Conservation (phyloP, 148 eudicot genomes). For the Tetragonia tetragonoides region DNA sequence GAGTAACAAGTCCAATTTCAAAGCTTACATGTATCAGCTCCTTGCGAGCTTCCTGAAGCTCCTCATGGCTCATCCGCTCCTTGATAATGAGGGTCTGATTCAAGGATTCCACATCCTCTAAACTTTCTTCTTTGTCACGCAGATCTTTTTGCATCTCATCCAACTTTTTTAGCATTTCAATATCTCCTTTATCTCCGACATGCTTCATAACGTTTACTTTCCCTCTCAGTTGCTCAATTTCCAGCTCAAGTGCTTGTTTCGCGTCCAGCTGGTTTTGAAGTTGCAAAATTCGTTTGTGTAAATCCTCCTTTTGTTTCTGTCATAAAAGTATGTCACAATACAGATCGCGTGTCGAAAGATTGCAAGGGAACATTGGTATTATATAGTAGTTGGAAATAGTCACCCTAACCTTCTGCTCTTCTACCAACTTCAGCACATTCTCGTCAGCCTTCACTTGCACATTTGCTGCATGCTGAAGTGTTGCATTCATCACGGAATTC, state of each 20-base stretch:
- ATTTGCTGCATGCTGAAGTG: slow-evolving; percentile 61
- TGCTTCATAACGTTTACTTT: slow-evolving; percentile 70
- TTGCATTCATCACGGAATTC: slow-evolving; percentile 62
- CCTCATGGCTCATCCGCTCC: slow-evolving; percentile 85
- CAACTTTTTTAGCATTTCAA: slow-evolving; percentile 66
- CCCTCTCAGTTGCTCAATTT: slow-evolving; percentile 75
- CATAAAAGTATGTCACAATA: neutral
- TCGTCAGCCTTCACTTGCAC: slow-evolving; percentile 79
- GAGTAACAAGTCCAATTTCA: neutral
- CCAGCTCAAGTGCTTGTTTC: slow-evolving; percentile 81
- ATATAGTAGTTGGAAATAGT: slow-evolving; percentile 13
- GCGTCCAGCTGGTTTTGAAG: slow-evolving; percentile 77
- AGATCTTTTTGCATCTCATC: slow-evolving; percentile 52
- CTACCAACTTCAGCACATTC: slow-evolving; percentile 73
- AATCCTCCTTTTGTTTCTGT: slow-evolving; percentile 78
- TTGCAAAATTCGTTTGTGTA: slow-evolving; percentile 62
- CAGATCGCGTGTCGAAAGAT: neutral
- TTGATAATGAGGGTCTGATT: slow-evolving; percentile 78
- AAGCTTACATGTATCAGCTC: slow-evolving; percentile 69
- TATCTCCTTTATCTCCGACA: slow-evolving; percentile 71
- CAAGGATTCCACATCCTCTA: slow-evolving; percentile 58
- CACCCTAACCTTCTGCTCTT: slow-evolving; percentile 68
- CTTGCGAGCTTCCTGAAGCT: slow-evolving; percentile 90
- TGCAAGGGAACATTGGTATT: neutral
- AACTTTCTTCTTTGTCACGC: slow-evolving; percentile 76